phyloP scores from a whole-genome alignment of 2,329 filamentous ascomycete genomes.

The Hawksworthiomyces lignivorus region DNA sequence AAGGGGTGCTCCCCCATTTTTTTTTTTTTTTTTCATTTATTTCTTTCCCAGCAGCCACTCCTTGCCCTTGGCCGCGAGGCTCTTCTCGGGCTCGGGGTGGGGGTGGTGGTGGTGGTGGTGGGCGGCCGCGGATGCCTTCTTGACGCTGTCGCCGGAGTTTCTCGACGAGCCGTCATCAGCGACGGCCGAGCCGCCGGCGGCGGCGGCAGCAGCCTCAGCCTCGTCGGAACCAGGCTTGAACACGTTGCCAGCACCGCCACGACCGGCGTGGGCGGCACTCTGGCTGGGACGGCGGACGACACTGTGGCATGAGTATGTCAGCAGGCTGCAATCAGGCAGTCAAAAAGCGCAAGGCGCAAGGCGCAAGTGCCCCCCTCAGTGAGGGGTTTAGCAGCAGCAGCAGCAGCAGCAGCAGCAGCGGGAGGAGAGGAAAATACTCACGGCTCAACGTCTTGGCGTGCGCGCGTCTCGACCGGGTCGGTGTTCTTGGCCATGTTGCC shows the following conservation, averaged over 20 bases:
- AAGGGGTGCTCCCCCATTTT: too few species aligned
- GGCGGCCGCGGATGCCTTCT: constrained; percentile 9
- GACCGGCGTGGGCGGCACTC: constrained; percentile 59
- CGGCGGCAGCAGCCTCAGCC: constrained; percentile 22
- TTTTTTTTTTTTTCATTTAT: too few species aligned
- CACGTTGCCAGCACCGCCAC: constrained; percentile 69
- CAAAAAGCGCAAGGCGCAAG: constrained; percentile 2
- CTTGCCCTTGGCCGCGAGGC: constrained; percentile 37
- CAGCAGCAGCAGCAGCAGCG: too few species aligned
- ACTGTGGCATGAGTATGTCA: constrained; percentile 23
- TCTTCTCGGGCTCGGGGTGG: constrained; percentile 19
- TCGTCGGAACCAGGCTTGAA: constrained; percentile 41
- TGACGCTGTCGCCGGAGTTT: constrained; percentile 11
- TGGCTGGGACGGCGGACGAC: constrained; percentile 48
- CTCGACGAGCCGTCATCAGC: constrained; percentile 22
- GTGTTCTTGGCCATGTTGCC: constrained; percentile 78
- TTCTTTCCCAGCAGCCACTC: constrained; percentile 42
- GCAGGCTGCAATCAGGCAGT: neutral
- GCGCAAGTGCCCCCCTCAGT: too few species aligned
- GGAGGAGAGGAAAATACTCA: constrained; percentile 28
- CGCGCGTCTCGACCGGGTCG: constrained; percentile 65
- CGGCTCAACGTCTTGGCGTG: constrained; percentile 75
- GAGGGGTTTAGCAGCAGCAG: too few species aligned
- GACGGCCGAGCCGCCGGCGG: constrained; percentile 22
- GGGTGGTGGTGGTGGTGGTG: neutral